Evolutionary conservation across 768 basidiomycete genomes (phyloP).

Genomic region (Lentinula guzmanii): DNA sequence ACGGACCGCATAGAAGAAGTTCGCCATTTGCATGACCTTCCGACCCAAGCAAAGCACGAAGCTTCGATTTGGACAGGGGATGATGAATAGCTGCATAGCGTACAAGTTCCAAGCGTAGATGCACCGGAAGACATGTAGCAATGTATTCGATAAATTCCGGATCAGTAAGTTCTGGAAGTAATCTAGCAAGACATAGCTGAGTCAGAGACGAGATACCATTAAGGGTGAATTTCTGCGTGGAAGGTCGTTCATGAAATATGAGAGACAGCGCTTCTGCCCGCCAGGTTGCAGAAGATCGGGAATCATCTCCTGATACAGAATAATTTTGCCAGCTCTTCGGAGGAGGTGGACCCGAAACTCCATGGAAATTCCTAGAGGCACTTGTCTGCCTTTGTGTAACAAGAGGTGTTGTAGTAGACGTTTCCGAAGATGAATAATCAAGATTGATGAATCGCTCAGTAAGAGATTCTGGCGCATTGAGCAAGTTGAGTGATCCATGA

Average conservation of each 20-base stretch:
- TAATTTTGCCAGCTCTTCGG: slow-evolving; percentile 54
- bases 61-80: slow-evolving; percentile 45
- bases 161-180: slow-evolving; percentile 33
- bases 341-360: slow-evolving; percentile 38
- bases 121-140: slow-evolving; percentile 46
- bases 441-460: slow-evolving; percentile 11
- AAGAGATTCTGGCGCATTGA: slow-evolving; percentile 35
- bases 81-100: slow-evolving; percentile 51
- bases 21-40: slow-evolving; percentile 58
- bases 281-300: slow-evolving; percentile 33
- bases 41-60: slow-evolving; percentile 44
- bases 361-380: neutral
- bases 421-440: slow-evolving; percentile 11
- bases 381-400: neutral
- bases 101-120: slow-evolving; percentile 54
- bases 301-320: slow-evolving; percentile 17
- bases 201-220: slow-evolving; percentile 43
- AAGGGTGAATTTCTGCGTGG: neutral
- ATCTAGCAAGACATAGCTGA: slow-evolving; percentile 48
- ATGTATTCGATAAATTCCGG: slow-evolving; percentile 40
- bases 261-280: slow-evolving; percentile 52
- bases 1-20: slow-evolving; percentile 56
- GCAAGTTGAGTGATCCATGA: slow-evolving; percentile 32
- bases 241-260: slow-evolving; percentile 29
- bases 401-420: neutral